Percentiles rank a stretch among this genome's conserved stretches.
phyloP scores from a whole-genome alignment of 2,329 filamentous ascomycete genomes.

The Diatrype stigma region DNA sequence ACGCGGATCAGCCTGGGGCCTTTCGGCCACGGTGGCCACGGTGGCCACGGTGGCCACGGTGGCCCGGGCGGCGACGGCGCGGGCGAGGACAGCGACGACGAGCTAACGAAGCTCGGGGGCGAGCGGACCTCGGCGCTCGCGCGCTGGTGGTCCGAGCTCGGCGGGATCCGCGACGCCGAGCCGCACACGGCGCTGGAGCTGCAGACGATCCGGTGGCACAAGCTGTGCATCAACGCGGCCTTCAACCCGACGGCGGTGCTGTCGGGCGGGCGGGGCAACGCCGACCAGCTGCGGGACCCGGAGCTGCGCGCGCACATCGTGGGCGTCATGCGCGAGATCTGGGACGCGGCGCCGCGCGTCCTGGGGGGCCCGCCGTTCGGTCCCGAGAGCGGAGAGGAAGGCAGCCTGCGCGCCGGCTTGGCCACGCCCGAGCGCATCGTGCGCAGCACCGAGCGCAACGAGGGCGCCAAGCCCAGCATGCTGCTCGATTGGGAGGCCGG shows the following conservation, averaged over 20 bases:
- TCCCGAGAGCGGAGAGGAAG: too few relatives aligned
- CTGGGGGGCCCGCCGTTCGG: conserved; percentile 56
- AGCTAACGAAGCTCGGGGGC: conserved; percentile 31
- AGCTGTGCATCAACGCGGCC: conserved; percentile 70
- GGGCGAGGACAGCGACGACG: conserved; percentile 14
- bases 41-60: too few relatives aligned
- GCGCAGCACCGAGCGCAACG: conserved; percentile 59
- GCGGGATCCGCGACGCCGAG: conserved; percentile 62
- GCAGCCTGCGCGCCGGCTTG: conserved; percentile 56
- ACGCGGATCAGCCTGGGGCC: conserved; percentile 67
- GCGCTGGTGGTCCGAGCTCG: conserved; percentile 49
- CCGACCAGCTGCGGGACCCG: conserved; percentile 59
- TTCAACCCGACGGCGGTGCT: conserved; percentile 72
- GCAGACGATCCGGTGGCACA: conserved; percentile 71
- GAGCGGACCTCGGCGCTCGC: conserved; percentile 46
- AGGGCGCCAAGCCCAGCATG: conserved; percentile 63
- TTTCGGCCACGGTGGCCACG: conserved; percentile 53
- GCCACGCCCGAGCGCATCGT: conserved; percentile 61
- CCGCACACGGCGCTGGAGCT: conserved; percentile 61
- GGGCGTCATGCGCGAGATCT: conserved; percentile 67
- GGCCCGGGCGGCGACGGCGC: too few relatives aligned
- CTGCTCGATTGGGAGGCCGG: conserved; percentile 65
- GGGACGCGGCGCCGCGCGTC: conserved; percentile 58
- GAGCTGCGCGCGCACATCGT: conserved; percentile 59
- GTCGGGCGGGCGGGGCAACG: conserved; percentile 59